phyloP scores from a whole-genome alignment of 2,329 filamentous ascomycete species.

The Aureobasidium sp. region DNA sequence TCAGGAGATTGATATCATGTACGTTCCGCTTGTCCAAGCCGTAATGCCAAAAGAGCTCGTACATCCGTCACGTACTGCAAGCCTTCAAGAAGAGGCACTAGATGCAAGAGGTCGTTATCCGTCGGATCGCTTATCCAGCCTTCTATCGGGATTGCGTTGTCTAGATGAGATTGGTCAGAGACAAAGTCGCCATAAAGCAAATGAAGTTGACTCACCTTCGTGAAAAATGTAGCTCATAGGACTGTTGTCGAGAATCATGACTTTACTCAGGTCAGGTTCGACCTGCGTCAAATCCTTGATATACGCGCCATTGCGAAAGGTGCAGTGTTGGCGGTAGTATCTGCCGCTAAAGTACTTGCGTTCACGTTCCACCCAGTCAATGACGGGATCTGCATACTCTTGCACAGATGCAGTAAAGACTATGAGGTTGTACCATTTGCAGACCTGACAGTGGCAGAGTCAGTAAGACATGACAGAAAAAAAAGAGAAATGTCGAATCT shows the following conservation, averaged over 20 bases:
- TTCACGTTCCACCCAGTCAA: slow-evolving; percentile 96
- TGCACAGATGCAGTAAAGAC: slow-evolving; percentile 96
- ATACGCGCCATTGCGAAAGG: slow-evolving; percentile 88
- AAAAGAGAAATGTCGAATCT: too few relatives aligned
- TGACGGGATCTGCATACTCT: slow-evolving; percentile 96
- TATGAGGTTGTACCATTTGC: slow-evolving; percentile 97
- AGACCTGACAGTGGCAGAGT: slow-evolving; percentile 49
- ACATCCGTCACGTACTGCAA: slow-evolving; percentile 97
- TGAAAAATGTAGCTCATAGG: slow-evolving; percentile 98
- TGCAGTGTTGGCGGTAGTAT: slow-evolving; percentile 97
- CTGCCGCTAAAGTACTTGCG: slow-evolving; percentile 90
- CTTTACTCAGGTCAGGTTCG: slow-evolving; percentile 92
- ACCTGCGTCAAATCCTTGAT: slow-evolving; percentile 97
- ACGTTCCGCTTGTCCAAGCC: slow-evolving; percentile 63
- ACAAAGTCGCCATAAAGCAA: background rate
- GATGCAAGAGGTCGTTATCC: slow-evolving; percentile 86
- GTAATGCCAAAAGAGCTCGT: slow-evolving; percentile 76
- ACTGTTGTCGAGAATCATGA: slow-evolving; percentile 98
- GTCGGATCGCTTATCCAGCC: slow-evolving; percentile 99
- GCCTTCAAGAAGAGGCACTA: slow-evolving; percentile 87
- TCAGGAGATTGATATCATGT: background rate
- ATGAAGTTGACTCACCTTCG: slow-evolving; percentile 57
- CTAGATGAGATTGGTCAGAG: slow-evolving; percentile 40
- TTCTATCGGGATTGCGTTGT: slow-evolving; percentile 98
- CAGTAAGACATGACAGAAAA: background rate